Conservation (phyloP, 768 basidiomycete species). For the Russula compacta region DNA sequence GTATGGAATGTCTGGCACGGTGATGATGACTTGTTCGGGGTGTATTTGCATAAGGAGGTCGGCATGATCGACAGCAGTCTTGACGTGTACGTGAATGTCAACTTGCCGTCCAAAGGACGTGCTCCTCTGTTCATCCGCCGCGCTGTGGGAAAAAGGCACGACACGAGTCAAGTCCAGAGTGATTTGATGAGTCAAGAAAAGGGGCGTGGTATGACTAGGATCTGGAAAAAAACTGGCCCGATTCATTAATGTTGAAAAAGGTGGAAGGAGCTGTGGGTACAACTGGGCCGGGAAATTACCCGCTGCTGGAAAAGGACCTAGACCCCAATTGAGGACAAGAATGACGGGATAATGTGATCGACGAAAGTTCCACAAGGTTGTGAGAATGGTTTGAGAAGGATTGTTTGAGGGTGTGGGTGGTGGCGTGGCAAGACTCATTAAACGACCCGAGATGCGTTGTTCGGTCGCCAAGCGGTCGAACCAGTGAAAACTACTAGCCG, state of each 20-base stretch:
- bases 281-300: slow-evolving; percentile 22
- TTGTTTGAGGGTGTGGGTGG: slow-evolving; percentile 24
- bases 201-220: background rate
- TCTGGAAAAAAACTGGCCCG: background rate
- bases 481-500: slow-evolving; percentile 73
- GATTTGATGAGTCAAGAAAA: slow-evolving; percentile 16
- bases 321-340: slow-evolving; percentile 56
- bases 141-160: background rate
- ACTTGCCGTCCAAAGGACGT: background rate
- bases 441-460: slow-evolving; percentile 31
- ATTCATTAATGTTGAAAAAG: slow-evolving; percentile 4
- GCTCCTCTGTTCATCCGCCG: background rate
- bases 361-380: slow-evolving; percentile 41
- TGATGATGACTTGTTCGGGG: slow-evolving; percentile 5
- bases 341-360: slow-evolving; percentile 41
- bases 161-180: slow-evolving; percentile 3
- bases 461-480: slow-evolving; percentile 58
- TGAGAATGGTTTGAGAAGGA: slow-evolving; percentile 36
- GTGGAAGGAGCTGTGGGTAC: slow-evolving; percentile 46
- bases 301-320: slow-evolving; percentile 26
- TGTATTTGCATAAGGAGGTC: slow-evolving; percentile 14
- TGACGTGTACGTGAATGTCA: slow-evolving; percentile 7
- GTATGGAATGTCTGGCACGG: background rate
- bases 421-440: slow-evolving; percentile 13
- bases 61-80: slow-evolving; percentile 1